A percentile compares a stretch with the other conserved stretches of the same genome.
Conservation (phyloP, 352 stramenopile species). For the Peronospora tabacina region DNA sequence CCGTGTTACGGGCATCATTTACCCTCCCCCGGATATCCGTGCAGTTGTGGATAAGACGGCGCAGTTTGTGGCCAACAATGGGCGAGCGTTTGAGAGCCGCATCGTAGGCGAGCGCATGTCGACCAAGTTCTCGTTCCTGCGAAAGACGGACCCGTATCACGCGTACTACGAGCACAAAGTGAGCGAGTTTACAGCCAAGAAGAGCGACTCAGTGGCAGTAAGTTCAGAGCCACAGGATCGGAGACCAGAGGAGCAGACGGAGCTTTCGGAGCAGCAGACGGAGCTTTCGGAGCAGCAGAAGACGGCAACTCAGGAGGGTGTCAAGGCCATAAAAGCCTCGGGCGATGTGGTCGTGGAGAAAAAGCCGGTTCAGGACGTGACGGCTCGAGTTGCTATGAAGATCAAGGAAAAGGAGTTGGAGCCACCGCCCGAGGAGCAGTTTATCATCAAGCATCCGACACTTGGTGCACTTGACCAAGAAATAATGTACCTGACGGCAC, state of each 20-base stretch:
- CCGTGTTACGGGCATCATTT: constrained; percentile 90
- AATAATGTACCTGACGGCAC: constrained; percentile 97
- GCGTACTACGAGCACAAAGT: constrained; percentile 98
- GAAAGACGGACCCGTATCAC: constrained; percentile 92
- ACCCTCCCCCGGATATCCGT: constrained; percentile 95
- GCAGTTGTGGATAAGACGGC: constrained; percentile 98
- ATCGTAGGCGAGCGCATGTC: constrained; percentile 94
- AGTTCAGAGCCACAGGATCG: constrained; percentile 12
- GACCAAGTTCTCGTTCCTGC: constrained; percentile 97
- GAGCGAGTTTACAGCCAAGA: constrained; percentile 61
- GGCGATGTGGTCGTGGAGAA: constrained; percentile 73
- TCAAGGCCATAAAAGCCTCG: constrained; percentile 22
- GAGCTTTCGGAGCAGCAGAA: constrained; percentile 17
- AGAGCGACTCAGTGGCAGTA: constrained; percentile 14
- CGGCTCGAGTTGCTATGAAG: constrained; percentile 85
- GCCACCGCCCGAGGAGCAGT: constrained; percentile 58
- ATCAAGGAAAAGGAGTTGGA: constrained; percentile 84
- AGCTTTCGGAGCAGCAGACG: constrained; percentile 15
- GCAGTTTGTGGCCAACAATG: constrained; percentile 97
- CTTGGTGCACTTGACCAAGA: constrained; percentile 92
- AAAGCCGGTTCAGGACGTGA: constrained; percentile 75
- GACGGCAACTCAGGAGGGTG: constrained; percentile 11
- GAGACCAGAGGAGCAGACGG: constrained; percentile 7
- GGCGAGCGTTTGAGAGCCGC: constrained; percentile 94
- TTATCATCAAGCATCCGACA: constrained; percentile 84